These are phyloP conservation scores for Candida mesenterica DNA, from an alignment of 1,139 yeast species.

Conservation along the genomic window DNA sequence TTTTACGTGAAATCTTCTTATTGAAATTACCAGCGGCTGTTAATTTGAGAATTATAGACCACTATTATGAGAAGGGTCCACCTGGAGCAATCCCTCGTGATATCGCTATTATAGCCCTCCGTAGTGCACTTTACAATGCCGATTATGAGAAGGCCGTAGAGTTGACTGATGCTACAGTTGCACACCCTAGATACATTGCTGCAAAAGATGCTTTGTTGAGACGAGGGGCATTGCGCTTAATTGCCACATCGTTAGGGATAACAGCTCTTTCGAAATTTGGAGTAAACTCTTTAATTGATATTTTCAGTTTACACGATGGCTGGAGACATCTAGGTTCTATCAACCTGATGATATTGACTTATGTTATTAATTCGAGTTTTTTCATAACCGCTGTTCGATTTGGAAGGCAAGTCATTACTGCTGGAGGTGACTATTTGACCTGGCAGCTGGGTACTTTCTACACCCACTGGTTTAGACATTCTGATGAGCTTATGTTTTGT, in stretches of 20 bases:
- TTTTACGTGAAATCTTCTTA: conserved; percentile 31
- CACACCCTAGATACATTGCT: conserved; percentile 48
- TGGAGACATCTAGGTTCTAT: conserved; percentile 51
- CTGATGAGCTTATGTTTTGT: conserved; percentile 69
- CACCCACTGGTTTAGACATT: conserved; percentile 61
- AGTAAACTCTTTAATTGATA: conserved; percentile 33
- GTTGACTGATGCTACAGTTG: conserved; percentile 62
- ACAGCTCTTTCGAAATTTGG: conserved; percentile 42
- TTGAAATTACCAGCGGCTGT: conserved; percentile 32
- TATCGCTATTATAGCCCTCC: conserved; percentile 59
- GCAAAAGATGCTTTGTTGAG: conserved; percentile 29
- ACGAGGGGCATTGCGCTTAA: conserved; percentile 28
- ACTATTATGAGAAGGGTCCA: conserved; percentile 38
- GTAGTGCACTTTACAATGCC: conserved; percentile 57
- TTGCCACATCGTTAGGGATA: conserved; percentile 33
- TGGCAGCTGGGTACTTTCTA: conserved; percentile 71
- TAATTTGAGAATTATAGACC: conserved; percentile 30
- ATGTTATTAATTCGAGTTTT: conserved; percentile 60
- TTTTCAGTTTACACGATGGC: conserved; percentile 29
- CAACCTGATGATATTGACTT: conserved; percentile 63
- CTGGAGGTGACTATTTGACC: conserved; percentile 56
- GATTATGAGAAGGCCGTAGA: conserved; percentile 57
- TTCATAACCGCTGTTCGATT: conserved; percentile 59
- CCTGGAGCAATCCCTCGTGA: conserved; percentile 35
- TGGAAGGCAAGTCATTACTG: conserved; percentile 44